Base-by-base conservation (phyloP, 768 basidiomycete genomes). In the Trametes maxima region DNA sequence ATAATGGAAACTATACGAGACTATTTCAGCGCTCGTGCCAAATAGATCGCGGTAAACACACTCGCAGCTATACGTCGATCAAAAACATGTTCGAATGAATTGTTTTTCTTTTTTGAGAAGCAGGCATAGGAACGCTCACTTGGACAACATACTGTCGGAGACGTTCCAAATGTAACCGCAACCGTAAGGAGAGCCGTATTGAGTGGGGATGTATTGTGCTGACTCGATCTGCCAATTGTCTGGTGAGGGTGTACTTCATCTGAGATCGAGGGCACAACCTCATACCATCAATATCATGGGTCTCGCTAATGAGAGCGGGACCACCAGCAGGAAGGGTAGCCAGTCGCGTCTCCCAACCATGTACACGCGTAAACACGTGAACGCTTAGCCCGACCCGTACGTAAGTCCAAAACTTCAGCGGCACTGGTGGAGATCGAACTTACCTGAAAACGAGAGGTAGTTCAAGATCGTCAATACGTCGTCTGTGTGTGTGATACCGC, bases 331-430 rank as follows among this genome's bases (percentile, higher is more conserved):
- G 5, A 60, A 43, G 1, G 65, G 65, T 35, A 33, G 58, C 67
- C 65, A 65, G 21, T 64, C 62, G 7, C 54, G 36, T 2, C 61
- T 57, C 57, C 62, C 64, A 3, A 68, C 57, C 1, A 43, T 65
- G 21, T 60, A 66, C 1, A 68, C 46, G 4, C 67, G 53, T 22
- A 68, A 48, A 4, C 25, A 22, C 16, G 49, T 45, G 22, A 59
- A 52, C 0, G 49, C 43, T 52, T 17, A 0, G 14, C 19, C 16
- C 3, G 16, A 5, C 11, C 13, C 16, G n/a, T 3, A 19, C 17
- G n/a, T 3, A 17, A 11, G 10, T 8, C 3, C 6, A 28, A 16
- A 3, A 16, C 7, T 17, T 3, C 4, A 19, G 5, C 5, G 7
- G 7, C 8, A 8, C 21, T 0, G 2, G 14, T 6, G 11, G 4